Evolutionary conservation across 169 alveolate species (phyloP), one percentile per base, ranked within the genome.

Genomic region (Cryptosporidium parvum): DNA sequence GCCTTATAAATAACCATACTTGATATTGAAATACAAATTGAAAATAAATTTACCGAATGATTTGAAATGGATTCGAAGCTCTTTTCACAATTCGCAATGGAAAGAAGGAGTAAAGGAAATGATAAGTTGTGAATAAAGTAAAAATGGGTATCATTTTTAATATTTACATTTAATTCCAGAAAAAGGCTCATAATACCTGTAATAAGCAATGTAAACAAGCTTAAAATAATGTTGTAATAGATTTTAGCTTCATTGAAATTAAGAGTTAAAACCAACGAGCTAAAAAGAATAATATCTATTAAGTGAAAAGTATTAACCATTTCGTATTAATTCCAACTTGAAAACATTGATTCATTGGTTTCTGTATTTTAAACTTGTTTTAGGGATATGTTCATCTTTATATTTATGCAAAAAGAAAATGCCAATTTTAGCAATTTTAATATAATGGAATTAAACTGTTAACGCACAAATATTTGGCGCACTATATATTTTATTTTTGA

Each of bases 101-200:
- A 44, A 18, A 37, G 42, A 31, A 80, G 75, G 26, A 80, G 70
- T 35, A 80, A 18, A 45, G 89, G 89, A 80, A 56, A 80, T 62
- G 89, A 42, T 29, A 80, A 33, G 39, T 80, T 80, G 23, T 59
- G 80, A 45, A 80, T 65, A 42, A 80, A 26, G 29, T 58, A 65
- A 42, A 80, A 80, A 9, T 45, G 84, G 16, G 42, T 44, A 45
- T 70, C 29, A 23, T n/a, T 23, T 73, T 31, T 31, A 18, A 7
- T 59, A 56, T 21, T 56, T 23, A 31, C 35, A 53, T 73, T 35
- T 18, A 16, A 48, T 35, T 37, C 56, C 86, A 53, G 16, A 6
- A 52, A 31, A 73, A 33, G n/a, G 23, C 52, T 73, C 53, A 73
- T 29, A 45, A 73, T 37, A 21, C 62, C 7, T 31, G 39, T 56